Evolutionary conservation across 371 early-diverging fungal genomes (phyloP), one percentile per base, ranked within the genome.

Genomic region (Phascolomyces articulosus): DNA sequence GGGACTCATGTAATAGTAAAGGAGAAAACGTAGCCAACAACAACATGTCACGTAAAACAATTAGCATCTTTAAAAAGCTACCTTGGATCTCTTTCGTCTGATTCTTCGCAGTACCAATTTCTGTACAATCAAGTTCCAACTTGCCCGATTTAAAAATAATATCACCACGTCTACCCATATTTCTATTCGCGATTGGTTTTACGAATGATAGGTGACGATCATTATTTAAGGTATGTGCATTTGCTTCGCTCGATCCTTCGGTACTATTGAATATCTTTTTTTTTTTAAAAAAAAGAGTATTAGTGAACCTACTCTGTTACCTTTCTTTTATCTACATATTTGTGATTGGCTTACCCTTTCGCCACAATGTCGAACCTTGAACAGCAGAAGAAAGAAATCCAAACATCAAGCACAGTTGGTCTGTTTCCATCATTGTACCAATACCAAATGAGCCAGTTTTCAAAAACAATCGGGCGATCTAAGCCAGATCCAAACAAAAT

Each of bases 1-100:
- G 67, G 0, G 18, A 21, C 4, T 62, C 54, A 13, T 26, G 20
- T 1, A 63, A n/a, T 15, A 41, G 21, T 3, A 23, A 18, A 4
- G 58, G 40, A 16, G 58, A 44, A 40, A 29, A 67, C 49, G 4
- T 29, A 13, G 44, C 44, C 44, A 16, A 29, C 28, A 67, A 58
- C 53, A 64, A 40, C 67, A 67, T 67, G 24, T 62, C 67, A 3
- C 49, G 40, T 58, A 62, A 21, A 20, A 58, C 54, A 15, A 49
- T 21, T 18, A 63, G 58, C 63, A 67, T 38, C 54, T 67, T 63
- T 24, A 67, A 27, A 23, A 20, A 3, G 3, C 53, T 26, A 21
- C 62, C 63, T 1, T 40, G n/a, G 3, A 24, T 23, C 26, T 31
- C 59, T 40, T 62, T 67, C 2, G 67, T 62, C 20, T 48, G 20